A percentile compares a stretch with the other conserved stretches of the same genome.
phyloP scores from a whole-genome alignment of 169 alveolate genomes.

The Perkinsus olseni region DNA sequence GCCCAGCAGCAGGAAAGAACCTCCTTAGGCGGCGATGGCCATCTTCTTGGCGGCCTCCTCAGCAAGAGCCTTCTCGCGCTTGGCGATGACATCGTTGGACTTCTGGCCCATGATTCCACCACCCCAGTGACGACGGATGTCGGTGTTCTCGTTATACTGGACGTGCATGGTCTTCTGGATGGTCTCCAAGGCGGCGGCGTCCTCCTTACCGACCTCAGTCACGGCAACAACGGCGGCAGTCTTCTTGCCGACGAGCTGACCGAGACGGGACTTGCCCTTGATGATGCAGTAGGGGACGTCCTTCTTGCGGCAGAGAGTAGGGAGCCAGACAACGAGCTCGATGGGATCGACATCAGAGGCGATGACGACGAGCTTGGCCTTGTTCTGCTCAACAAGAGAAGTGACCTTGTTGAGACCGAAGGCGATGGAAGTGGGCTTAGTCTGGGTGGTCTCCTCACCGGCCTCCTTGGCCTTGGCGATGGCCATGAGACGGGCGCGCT shows the following conservation, averaged over 20 bases:
- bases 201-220: conserved; percentile 91
- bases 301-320: conserved; percentile 97
- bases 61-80: not conserved
- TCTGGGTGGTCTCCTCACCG: conserved; percentile 46
- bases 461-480: conserved; percentile 63
- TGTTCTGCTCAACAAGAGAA: conserved; percentile 87
- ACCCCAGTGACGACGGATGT: conserved; percentile 90
- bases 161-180: conserved; percentile 80
- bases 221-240: conserved; percentile 93
- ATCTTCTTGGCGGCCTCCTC: not conserved
- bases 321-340: conserved; percentile 94
- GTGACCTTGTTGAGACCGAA: conserved; percentile 95
- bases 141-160: conserved; percentile 88
- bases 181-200: conserved; percentile 78
- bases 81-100: conserved; percentile 29
- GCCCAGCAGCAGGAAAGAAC: too few relatives aligned
- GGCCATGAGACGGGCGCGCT: conserved; percentile 85
- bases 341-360: conserved; percentile 99
- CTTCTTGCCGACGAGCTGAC: conserved; percentile 96
- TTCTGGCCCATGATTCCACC: conserved; percentile 89
- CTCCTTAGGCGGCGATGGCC: not conserved
- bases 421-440: conserved; percentile 72
- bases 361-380: conserved; percentile 96
- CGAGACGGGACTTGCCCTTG: conserved; percentile 94
- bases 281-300: conserved; percentile 95